phyloP scores from a whole-genome alignment of 1,284 basidiomycete genomes.

The Marasmius sp. region DNA sequence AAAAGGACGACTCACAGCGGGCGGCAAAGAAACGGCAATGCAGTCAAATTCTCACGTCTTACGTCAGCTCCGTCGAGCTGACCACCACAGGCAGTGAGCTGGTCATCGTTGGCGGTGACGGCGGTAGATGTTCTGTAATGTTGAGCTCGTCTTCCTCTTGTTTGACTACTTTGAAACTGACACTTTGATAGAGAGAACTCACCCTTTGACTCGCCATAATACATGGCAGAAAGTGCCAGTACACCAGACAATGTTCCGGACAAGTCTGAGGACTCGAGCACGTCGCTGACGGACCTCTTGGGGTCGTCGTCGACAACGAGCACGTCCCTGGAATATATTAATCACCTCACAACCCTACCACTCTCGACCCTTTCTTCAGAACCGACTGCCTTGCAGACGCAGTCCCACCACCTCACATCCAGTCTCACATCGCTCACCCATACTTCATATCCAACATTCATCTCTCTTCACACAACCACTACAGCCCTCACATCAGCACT shows the following conservation, averaged over 20 bases:
- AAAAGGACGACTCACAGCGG: too few species aligned
- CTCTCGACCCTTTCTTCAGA: constrained; percentile 68
- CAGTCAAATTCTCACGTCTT: not conserved
- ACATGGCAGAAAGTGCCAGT: not conserved
- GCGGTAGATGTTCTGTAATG: constrained; percentile 2
- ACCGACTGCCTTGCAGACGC: constrained; percentile 74
- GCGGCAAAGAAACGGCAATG: not conserved
- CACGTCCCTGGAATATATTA: constrained; percentile 48
- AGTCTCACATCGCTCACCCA: constrained; percentile 87
- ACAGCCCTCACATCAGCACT: constrained; percentile 68
- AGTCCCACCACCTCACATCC: constrained; percentile 80
- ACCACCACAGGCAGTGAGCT: not conserved
- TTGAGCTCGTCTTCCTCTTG: not conserved
- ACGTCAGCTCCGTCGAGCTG: not conserved
- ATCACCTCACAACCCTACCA: constrained; percentile 63
- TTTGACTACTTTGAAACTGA: not conserved
- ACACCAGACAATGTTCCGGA: not conserved
- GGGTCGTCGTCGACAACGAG: constrained; percentile 24
- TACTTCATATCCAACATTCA: constrained; percentile 85
- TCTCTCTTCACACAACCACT: constrained; percentile 76
- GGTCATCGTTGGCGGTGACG: not conserved
- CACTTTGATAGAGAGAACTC: not conserved
- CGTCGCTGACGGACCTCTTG: constrained; percentile 14
- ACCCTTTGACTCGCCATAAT: not conserved
- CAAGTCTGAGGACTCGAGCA: not conserved